A percentile compares a stretch with the other conserved stretches of the same genome.
These are phyloP conservation scores for Monilinia laxa DNA, from an alignment of 2,329 filamentous ascomycete genomes.

Conservation along the genomic window DNA sequence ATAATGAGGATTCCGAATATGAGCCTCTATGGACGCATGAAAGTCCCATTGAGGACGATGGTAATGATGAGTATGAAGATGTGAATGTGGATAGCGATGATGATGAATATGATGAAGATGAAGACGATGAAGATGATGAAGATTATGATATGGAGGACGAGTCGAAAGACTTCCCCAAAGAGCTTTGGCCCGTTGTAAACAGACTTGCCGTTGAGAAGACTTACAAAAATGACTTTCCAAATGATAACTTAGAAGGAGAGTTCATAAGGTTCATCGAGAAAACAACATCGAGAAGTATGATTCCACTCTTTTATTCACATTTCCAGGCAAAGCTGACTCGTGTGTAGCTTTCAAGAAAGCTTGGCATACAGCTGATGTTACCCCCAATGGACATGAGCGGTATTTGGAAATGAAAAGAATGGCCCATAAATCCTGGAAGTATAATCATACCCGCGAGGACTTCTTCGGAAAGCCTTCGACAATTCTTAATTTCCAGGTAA, in stretches of 20 bases:
- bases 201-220: conserved; percentile 17
- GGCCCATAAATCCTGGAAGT: conserved; percentile 39
- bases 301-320: background rate
- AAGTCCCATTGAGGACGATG: background rate
- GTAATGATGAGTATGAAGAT: background rate
- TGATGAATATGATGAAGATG: conserved; percentile 15
- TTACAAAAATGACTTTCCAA: conserved; percentile 1
- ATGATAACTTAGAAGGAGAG: conserved; percentile 29
- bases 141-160: background rate
- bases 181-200: background rate
- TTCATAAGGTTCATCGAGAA: conserved; percentile 40
- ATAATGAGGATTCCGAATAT: background rate
- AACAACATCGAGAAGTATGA: conserved; percentile 40
- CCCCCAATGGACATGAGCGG: conserved; percentile 43
- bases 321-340: background rate
- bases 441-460: conserved; percentile 26
- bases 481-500: conserved; percentile 35
- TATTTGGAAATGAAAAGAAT: conserved; percentile 44
- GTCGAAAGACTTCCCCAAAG: background rate
- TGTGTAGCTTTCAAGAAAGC: conserved; percentile 43
- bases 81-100: too few species aligned
- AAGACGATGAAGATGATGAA: conserved; percentile 15
- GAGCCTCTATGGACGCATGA: background rate
- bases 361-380: conserved; percentile 48
- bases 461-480: conserved; percentile 28